These are phyloP conservation scores for Penicillium polonicum DNA, from an alignment of 2,329 filamentous ascomycete species.

Conservation along the genomic window DNA sequence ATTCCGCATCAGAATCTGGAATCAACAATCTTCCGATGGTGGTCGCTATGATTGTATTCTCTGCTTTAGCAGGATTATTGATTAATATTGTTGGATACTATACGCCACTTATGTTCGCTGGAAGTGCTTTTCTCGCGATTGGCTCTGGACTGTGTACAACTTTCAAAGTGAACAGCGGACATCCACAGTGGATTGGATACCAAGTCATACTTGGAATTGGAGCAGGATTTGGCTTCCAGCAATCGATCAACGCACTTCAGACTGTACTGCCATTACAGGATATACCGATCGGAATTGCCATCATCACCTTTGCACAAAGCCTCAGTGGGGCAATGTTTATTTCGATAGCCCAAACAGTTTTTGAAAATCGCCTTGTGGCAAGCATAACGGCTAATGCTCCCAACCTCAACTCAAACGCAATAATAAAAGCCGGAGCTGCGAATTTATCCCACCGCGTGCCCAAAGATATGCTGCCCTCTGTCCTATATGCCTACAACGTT, in stretches of 20 bases:
- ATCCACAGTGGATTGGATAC: conserved; percentile 40
- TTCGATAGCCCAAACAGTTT: conserved; percentile 40
- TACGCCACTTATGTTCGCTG: conserved; percentile 38
- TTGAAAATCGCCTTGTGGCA: conserved; percentile 35
- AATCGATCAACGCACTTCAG: conserved; percentile 38
- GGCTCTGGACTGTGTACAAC: conserved; percentile 40
- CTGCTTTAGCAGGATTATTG: conserved; percentile 31
- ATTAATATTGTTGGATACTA: conserved; percentile 42
- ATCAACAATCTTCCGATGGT: conserved; percentile 41
- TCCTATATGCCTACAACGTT: conserved; percentile 39
- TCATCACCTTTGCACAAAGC: conserved; percentile 40
- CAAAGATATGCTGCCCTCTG: conserved; percentile 26
- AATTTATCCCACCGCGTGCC: conserved; percentile 33
- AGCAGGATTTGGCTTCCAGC: conserved; percentile 38
- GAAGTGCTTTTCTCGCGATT: conserved; percentile 32
- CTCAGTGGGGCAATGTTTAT: conserved; percentile 41
- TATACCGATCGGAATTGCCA: conserved; percentile 37
- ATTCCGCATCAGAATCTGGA: conserved; percentile 36
- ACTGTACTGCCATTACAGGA: conserved; percentile 33
- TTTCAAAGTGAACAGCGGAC: conserved; percentile 29
- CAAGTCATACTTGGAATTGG: conserved; percentile 39
- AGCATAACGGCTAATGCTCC: conserved; percentile 28
- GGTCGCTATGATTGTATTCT: conserved; percentile 32
- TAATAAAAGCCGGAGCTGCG: conserved; percentile 40
- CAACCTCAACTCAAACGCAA: conserved; percentile 23